Conservation (phyloP, 176 grass and related monocot genomes). For the Otatea glauca region DNA sequence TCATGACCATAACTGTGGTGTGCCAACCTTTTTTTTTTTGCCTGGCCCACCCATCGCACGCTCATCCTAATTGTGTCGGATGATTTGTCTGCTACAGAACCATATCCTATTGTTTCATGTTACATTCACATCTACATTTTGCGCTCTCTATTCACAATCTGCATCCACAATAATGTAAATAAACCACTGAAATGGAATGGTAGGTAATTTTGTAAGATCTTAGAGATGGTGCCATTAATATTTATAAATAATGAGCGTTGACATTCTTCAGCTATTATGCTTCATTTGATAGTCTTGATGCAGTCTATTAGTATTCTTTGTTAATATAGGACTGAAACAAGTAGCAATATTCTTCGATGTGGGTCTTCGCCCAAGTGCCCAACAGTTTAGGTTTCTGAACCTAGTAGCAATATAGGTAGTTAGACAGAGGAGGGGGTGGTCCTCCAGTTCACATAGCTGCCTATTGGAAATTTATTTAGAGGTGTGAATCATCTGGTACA, state of each 20-base stretch:
- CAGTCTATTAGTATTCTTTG: neutral
- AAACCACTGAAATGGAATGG: neutral
- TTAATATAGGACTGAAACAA: neutral
- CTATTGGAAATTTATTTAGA: conserved; percentile 25
- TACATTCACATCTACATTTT: neutral
- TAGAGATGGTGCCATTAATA: too few relatives aligned
- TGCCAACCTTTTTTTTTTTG: too few relatives aligned
- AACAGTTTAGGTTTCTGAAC: neutral
- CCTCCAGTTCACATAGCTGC: neutral
- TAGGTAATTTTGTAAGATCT: neutral
- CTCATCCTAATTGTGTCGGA: neutral
- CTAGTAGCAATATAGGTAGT: neutral
- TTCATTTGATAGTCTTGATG: neutral
- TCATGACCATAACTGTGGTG: too few relatives aligned
- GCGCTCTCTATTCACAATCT: neutral
- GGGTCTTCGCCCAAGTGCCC: neutral
- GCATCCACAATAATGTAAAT: neutral
- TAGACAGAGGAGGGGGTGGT: neutral
- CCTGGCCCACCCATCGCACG: neutral
- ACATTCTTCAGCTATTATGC: neutral
- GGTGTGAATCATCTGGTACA: neutral
- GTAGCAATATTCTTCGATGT: conserved; percentile 23
- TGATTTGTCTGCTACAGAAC: neutral
- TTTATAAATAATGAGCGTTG: too few relatives aligned
- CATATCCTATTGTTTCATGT: neutral